Conservation (phyloP, 306 rosid genomes). For the Cucumis melo region DNA sequence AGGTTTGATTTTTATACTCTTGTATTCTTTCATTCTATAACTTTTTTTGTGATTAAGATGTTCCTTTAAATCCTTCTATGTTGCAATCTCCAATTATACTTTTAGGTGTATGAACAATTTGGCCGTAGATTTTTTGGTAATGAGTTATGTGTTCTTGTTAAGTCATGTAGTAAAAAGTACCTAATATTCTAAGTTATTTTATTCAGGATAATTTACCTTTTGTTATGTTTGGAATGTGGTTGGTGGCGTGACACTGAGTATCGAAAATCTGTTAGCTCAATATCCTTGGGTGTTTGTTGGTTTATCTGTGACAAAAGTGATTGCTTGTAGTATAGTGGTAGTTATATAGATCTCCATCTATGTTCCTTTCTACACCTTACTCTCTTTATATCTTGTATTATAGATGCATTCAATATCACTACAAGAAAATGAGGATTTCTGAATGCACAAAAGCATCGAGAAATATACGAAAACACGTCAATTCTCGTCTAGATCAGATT, state of each 20-base stretch:
- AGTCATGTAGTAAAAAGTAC: neutral
- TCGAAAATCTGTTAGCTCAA: conserved; percentile 67
- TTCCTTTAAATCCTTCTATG: neutral
- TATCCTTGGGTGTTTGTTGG: conserved; percentile 89
- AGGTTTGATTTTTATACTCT: too few relatives aligned
- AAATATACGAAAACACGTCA: too few relatives aligned
- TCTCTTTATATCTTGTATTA: too few relatives aligned
- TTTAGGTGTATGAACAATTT: neutral
- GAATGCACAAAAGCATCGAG: too few relatives aligned
- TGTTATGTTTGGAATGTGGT: conserved; percentile 77
- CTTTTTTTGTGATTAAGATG: neutral
- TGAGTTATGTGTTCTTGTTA: neutral
- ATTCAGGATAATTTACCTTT: conserved; percentile 76
- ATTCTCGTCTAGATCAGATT: too few relatives aligned
- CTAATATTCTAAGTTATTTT: neutral
- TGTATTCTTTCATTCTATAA: too few relatives aligned
- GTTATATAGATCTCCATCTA: conserved; percentile 51
- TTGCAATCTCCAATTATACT: neutral
- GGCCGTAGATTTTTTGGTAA: neutral
- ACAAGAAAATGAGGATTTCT: conserved; percentile 27
- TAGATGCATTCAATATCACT: too few relatives aligned
- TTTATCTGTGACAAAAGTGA: conserved; percentile 69
- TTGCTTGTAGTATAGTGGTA: conserved; percentile 65
- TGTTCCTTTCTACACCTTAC: neutral
- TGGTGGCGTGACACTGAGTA: conserved; percentile 65